Evolutionary conservation across 176 grass and related monocot species (phyloP).

Genomic region (Sorghum bicolor): Sorghum_bicolor_NCBIv3 NC_012870.2:5663501-5664000

Average conservation of each 20-base stretch:
- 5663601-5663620: neutral
- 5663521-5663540: too few species aligned
- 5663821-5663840: slow-evolving; percentile 3
- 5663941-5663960: neutral
- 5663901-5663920: neutral
- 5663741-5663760: neutral
- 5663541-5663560: neutral
- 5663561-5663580: neutral
- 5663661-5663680: slow-evolving; percentile 25
- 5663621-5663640: neutral
- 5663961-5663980: slow-evolving; percentile 20
- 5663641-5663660: neutral
- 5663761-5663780: neutral
- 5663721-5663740: neutral
- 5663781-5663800: neutral
- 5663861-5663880: neutral
- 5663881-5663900: slow-evolving; percentile 5
- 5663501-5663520: too few species aligned
- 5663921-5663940: neutral
- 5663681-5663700: neutral
- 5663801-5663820: neutral
- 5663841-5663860: neutral
- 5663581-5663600: too few species aligned
- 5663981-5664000: slow-evolving; percentile 25
- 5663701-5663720: neutral